These are phyloP conservation scores for maize (Zea mays) DNA, from an alignment of 176 grass and related monocot species.

Conservation along the genomic window DNA sequence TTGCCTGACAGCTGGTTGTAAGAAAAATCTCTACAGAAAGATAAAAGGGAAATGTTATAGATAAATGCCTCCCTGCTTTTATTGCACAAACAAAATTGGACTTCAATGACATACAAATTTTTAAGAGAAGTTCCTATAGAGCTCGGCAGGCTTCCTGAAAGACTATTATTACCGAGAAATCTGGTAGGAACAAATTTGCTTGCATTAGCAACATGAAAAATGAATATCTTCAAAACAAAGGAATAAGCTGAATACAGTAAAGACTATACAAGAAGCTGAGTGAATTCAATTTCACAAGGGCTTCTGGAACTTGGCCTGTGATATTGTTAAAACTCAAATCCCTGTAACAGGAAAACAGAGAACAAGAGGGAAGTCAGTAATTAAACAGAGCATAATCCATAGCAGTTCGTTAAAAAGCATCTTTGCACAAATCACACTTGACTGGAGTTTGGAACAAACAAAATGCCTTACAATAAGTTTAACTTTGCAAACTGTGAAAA, in stretches of 20 bases:
- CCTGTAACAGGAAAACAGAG: constrained; percentile 26
- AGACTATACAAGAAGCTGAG: constrained; percentile 49
- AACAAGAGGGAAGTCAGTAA: background rate
- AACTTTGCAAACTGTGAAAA: constrained; percentile 49
- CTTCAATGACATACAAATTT: constrained; percentile 50
- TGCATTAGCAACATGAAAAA: constrained; percentile 9
- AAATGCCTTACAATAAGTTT: constrained; percentile 47
- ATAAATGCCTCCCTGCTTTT: background rate
- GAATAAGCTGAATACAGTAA: background rate
- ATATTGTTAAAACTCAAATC: constrained; percentile 65
- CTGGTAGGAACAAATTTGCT: constrained; percentile 19
- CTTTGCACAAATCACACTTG: background rate
- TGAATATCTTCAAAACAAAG: background rate
- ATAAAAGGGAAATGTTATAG: constrained; percentile 15
- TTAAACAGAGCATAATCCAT: constrained; percentile 4
- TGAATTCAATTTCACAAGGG: constrained; percentile 50
- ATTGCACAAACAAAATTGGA: constrained; percentile 7
- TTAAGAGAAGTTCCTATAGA: constrained; percentile 40
- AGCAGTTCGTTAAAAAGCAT: background rate
- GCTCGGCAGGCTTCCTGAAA: constrained; percentile 66
- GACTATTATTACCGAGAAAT: constrained; percentile 85
- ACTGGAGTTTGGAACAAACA: background rate
- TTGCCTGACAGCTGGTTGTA: constrained; percentile 79
- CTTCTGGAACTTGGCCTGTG: constrained; percentile 57
- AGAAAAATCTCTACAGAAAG: constrained; percentile 66